Base-by-base conservation (phyloP, 805 yeast genomes). In the Candida boidinii region DNA sequence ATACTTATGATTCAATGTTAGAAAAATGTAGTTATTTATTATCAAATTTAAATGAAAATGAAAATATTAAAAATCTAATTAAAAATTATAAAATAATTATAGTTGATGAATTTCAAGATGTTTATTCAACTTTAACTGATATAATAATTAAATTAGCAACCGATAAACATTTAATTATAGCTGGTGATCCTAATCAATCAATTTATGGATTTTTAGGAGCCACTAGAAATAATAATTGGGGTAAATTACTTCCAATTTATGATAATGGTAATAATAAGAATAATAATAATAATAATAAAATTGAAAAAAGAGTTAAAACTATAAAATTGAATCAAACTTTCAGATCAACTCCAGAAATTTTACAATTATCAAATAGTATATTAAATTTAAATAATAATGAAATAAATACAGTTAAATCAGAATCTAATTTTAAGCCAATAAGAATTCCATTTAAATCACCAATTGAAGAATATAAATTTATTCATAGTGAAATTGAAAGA, bases 91-190 rank as follows among this genome's bases (percentile, higher is more conserved):
- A 63, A 31, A 57, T 64, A 2, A 62, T 78, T 0, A 51, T 82
- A 1, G 75, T 81, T 10, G 90, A 82, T 54, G 90, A 82, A 48
- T 77, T 76, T 45, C 90, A 82, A 48, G 90, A 82, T 51, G 62
- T 80, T 48, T 71, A 76, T 39, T 67, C 69, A 0, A 62, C 60
- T 8, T 54, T 79, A 15, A 44, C 71, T 17, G 61, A 62, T 14
- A 48, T 80, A 2, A 54, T 78, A 4, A 46, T 51, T 4, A 48
- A 60, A 1, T 54, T 72, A 3, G 41, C 64, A 0, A 37, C 37
- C 7, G 43, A 45, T 2, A 65, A 70, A 33, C 87, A 81, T 49
- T 45, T 82, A 23, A 68, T 79, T 2, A 51, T 81, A 14, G 79
- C 86, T 4, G 88, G 88, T 1, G 90, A 82, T 53, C 70, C 76